Conservation (phyloP, 116 monocot species). For the Cymodocea nodosa region DNA sequence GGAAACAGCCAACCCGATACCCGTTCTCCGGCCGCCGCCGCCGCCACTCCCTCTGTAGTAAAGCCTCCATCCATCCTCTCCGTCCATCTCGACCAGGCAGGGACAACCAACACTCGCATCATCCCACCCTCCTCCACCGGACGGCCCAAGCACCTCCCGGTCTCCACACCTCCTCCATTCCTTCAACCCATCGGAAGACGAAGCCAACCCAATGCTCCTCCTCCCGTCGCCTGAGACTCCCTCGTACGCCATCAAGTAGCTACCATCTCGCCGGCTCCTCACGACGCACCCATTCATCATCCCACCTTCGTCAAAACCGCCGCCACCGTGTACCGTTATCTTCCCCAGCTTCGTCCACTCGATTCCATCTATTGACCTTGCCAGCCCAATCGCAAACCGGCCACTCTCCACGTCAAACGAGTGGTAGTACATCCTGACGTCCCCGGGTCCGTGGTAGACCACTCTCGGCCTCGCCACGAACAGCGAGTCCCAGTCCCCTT, state of each 20-base stretch:
- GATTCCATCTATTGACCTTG: constrained; percentile 43
- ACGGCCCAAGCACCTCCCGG: constrained; percentile 3
- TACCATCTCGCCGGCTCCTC: constrained; percentile 5
- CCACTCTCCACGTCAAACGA: constrained; percentile 18
- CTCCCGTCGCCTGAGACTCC: constrained; percentile 15
- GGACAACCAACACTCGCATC: constrained; percentile 20
- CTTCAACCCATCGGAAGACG: constrained; percentile 36
- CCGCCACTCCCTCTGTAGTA: constrained; percentile 27
- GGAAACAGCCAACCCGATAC: constrained; percentile 34
- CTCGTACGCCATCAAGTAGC: constrained; percentile 44
- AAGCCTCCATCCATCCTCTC: constrained; percentile 36
- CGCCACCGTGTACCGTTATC: constrained; percentile 18
- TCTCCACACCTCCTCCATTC: constrained; percentile 25
- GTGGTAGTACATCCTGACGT: constrained; percentile 50
- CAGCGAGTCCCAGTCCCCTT: constrained; percentile 28
- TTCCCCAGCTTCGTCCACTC: constrained; percentile 32
- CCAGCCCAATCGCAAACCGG: constrained; percentile 24
- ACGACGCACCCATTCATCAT: constrained; percentile 24
- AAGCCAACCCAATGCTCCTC: constrained; percentile 32
- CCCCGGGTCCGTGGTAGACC: constrained; percentile 26
- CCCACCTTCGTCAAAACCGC: constrained; percentile 29
- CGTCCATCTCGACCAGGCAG: constrained; percentile 33
- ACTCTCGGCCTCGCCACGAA: constrained; percentile 24
- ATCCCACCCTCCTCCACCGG: constrained; percentile 27
- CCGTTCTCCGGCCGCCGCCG: constrained; percentile 12